phyloP scores from a whole-genome alignment of 257 asterid species.

The Cynanchum wilfordii region DNA sequence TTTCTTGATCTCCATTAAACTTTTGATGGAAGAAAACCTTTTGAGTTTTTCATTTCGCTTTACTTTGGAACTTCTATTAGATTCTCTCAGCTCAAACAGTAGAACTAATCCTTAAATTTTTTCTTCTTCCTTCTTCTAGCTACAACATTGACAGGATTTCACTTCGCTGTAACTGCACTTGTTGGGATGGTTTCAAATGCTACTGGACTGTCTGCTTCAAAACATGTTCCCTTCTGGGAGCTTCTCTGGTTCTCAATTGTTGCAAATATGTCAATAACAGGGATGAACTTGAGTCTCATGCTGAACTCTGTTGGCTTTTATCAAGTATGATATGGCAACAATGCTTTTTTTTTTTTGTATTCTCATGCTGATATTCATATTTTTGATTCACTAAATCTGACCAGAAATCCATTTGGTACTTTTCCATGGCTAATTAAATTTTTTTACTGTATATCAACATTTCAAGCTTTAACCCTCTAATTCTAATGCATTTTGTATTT shows the following conservation, averaged over 20 bases:
- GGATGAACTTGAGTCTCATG: slow-evolving; percentile 99
- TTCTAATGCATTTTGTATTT: neutral
- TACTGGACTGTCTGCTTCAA: slow-evolving; percentile 74
- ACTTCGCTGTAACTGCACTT: slow-evolving; percentile 88
- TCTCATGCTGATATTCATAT: neutral
- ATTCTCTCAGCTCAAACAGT: neutral
- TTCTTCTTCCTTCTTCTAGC: slow-evolving; percentile 46
- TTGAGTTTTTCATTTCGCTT: neutral
- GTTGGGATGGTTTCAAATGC: slow-evolving; percentile 96
- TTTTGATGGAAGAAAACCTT: neutral
- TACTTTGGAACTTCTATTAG: neutral
- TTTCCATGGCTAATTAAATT: neutral
- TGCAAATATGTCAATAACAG: slow-evolving; percentile 89
- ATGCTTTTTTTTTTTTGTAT: slow-evolving; percentile 7
- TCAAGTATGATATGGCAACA: slow-evolving; percentile 54
- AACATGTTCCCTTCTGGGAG: slow-evolving; percentile 94
- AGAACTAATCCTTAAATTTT: neutral
- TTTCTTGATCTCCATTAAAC: neutral
- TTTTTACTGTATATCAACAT: neutral
- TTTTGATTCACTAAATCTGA: neutral
- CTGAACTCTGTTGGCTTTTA: slow-evolving; percentile 97
- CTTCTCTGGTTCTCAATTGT: slow-evolving; percentile 95
- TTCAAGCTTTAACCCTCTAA: neutral
- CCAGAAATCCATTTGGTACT: neutral
- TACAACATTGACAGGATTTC: slow-evolving; percentile 92